These are phyloP conservation scores for Entomortierella parvispora DNA, from an alignment of 192 early-diverging fungal species.

Conservation along the genomic window DNA sequence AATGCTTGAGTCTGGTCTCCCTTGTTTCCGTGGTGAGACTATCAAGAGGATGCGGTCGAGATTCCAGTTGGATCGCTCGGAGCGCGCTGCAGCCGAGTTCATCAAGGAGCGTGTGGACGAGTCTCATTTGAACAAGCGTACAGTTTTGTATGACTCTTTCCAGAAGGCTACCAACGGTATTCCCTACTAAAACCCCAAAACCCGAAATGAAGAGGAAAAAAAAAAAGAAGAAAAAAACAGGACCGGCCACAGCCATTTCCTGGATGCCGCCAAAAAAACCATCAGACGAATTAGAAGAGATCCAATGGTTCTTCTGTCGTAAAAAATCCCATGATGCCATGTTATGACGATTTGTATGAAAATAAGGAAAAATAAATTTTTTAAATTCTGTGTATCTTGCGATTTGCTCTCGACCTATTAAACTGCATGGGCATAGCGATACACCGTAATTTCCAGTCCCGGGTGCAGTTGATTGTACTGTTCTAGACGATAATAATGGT, in stretches of 20 bases:
- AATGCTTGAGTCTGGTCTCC: conserved; percentile 96
- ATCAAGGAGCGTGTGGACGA: conserved; percentile 90
- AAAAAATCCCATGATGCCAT: no score
- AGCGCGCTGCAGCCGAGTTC: conserved; percentile 94
- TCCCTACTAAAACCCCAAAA: conserved; percentile 28
- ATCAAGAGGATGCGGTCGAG: conserved; percentile 82
- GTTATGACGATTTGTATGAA: no score
- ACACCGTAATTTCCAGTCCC: conserved; percentile 35
- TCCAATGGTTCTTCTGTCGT: no score
- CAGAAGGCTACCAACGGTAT: conserved; percentile 85
- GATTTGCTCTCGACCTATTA: no score
- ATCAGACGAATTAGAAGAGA: no score
- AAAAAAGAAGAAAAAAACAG: neutral
- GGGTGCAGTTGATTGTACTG: conserved; percentile 23
- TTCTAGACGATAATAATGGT: conserved; percentile 32
- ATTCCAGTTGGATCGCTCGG: conserved; percentile 91
- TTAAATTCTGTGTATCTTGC: no score
- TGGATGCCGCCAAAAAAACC: no score
- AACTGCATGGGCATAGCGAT: conserved; percentile 38
- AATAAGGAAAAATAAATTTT: no score
- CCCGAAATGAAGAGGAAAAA: neutral
- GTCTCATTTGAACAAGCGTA: conserved; percentile 93
- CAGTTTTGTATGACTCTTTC: conserved; percentile 83
- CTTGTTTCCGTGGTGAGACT: conserved; percentile 98
- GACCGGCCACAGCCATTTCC: no score